phyloP scores from a whole-genome alignment of 202 grass and related monocot genomes.

The Elaeis oleifera region DNA sequence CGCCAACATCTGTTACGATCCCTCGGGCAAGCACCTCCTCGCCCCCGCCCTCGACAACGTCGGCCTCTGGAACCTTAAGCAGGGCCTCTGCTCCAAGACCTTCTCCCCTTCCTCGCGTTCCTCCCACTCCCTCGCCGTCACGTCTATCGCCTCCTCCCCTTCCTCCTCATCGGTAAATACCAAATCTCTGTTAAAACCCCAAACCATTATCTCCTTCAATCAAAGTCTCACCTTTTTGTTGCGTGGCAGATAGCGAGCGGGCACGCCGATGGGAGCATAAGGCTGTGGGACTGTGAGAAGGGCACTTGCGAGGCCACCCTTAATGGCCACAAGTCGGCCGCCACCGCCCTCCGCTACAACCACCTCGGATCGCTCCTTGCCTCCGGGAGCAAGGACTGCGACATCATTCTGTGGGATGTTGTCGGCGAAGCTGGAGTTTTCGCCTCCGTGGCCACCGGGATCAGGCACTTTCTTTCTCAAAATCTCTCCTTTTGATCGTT shows the following conservation, averaged over 20 bases:
- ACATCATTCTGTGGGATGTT: conserved; percentile 89
- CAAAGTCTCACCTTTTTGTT: conserved; percentile 4
- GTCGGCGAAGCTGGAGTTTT: conserved; percentile 68
- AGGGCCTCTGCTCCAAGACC: conserved; percentile 52
- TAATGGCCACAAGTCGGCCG: conserved; percentile 74
- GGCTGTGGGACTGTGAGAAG: conserved; percentile 74
- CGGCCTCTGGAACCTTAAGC: conserved; percentile 81
- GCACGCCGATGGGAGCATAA: conserved; percentile 83
- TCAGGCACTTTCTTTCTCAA: conserved; percentile 33
- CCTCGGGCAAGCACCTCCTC: conserved; percentile 68
- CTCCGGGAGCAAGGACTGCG: conserved; percentile 89
- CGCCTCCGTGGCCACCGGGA: conserved; percentile 80
- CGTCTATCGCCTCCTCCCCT: conserved; percentile 47
- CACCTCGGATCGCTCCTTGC: conserved; percentile 59
- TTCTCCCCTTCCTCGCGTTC: conserved; percentile 36
- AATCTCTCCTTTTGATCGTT: neutral
- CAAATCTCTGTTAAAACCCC: neutral
- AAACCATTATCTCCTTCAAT: neutral
- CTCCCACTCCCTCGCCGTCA: conserved; percentile 41
- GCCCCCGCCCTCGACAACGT: conserved; percentile 70
- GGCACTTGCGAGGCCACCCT: conserved; percentile 78
- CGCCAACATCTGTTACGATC: conserved; percentile 72
- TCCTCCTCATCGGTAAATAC: conserved; percentile 32
- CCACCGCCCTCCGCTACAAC: conserved; percentile 55
- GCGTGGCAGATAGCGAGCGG: conserved; percentile 68